phyloP scores from a whole-genome alignment of 2,329 filamentous ascomycete genomes.

The Shiraia bambusicola region DNA sequence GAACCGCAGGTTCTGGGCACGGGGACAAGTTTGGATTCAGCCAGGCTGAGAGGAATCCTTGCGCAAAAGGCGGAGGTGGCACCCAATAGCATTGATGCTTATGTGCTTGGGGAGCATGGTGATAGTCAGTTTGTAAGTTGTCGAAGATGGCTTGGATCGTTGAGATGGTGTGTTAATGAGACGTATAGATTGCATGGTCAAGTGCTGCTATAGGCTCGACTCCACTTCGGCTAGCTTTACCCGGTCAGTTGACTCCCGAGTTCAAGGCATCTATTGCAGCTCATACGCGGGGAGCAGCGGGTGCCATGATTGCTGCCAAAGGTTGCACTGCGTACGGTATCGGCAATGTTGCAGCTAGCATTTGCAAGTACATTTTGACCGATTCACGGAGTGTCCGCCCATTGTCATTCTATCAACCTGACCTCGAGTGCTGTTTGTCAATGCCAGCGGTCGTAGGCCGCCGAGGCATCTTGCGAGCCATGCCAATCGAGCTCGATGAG shows the following conservation, averaged over 20 bases:
- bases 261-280: constrained; percentile 44
- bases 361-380: constrained; percentile 54
- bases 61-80: constrained; percentile 44
- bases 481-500: constrained; percentile 40
- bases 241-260: constrained; percentile 18
- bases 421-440: constrained; percentile 53
- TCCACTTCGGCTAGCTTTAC: constrained; percentile 42
- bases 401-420: constrained; percentile 53
- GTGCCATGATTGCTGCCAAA: constrained; percentile 53
- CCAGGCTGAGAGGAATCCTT: constrained; percentile 50
- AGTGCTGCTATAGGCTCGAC: constrained; percentile 47
- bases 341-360: constrained; percentile 50
- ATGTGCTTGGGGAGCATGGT: constrained; percentile 54
- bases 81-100: constrained; percentile 46
- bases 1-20: constrained; percentile 54
- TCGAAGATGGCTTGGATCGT: not conserved
- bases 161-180: not conserved
- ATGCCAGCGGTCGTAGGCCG: constrained; percentile 54
- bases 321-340: constrained; percentile 56
- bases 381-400: constrained; percentile 52
- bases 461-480: constrained; percentile 48
- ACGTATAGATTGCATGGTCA: constrained; percentile 47
- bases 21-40: constrained; percentile 57
- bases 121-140: constrained; percentile 48
- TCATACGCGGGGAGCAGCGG: constrained; percentile 51